Evolutionary conservation across 805 yeast genomes (phyloP).

Genomic region (Starmerella roubikii): DNA sequence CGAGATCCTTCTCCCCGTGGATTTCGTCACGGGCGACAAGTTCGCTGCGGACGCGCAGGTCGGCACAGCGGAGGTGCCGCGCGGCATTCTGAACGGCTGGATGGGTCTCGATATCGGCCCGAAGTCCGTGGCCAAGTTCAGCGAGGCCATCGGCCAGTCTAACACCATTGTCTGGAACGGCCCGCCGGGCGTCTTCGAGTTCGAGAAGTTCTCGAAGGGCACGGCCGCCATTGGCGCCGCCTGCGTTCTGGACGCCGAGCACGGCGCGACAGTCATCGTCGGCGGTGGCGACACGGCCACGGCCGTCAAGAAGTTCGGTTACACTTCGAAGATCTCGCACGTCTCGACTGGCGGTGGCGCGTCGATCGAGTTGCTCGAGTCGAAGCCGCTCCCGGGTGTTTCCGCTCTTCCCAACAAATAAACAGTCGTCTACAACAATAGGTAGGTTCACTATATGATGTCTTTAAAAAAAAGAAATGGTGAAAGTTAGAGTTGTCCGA

Average conservation of each 20-base stretch:
- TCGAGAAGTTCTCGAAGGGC: slow-evolving; percentile 81
- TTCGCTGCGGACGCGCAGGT: slow-evolving; percentile 83
- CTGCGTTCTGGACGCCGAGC: slow-evolving; percentile 69
- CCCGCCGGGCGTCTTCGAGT: slow-evolving; percentile 99
- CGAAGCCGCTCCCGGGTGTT: slow-evolving; percentile 98
- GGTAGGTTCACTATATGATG: too few species aligned
- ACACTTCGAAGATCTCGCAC: slow-evolving; percentile 89
- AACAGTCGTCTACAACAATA: too few species aligned
- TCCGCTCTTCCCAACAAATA: slow-evolving; percentile 69
- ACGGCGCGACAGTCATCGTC: slow-evolving; percentile 86
- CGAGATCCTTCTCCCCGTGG: slow-evolving; percentile 86
- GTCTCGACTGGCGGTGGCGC: slow-evolving; percentile 99
- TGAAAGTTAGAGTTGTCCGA: too few species aligned
- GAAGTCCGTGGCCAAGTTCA: slow-evolving; percentile 67
- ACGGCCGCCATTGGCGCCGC: slow-evolving; percentile 84
- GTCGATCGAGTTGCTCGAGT: slow-evolving; percentile 94
- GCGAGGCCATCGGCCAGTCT: slow-evolving; percentile 74
- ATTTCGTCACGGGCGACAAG: slow-evolving; percentile 89
- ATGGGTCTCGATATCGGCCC: slow-evolving; percentile 96
- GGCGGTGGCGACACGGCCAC: slow-evolving; percentile 99
- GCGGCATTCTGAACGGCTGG: slow-evolving; percentile 91
- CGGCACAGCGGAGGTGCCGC: slow-evolving; percentile 71
- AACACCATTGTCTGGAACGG: slow-evolving; percentile 99
- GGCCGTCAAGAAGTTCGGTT: slow-evolving; percentile 94
- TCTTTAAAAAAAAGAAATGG: too few species aligned